These are phyloP conservation scores for Coix lacrymajobi DNA, from an alignment of 176 grass and related monocot genomes.

Conservation along the genomic window DNA sequence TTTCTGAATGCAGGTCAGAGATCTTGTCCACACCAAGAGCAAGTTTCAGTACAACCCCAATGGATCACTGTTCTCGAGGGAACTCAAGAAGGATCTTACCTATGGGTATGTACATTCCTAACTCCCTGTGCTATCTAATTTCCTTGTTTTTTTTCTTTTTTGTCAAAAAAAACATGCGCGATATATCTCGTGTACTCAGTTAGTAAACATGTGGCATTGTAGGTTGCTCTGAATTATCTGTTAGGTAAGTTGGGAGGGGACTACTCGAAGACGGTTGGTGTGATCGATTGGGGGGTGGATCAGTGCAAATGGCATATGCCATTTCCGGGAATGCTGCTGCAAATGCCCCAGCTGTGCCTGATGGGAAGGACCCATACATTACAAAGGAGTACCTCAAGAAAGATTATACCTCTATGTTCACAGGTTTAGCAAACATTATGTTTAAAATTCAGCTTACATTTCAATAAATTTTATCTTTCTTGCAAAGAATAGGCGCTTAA, in stretches of 20 bases:
- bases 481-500: background rate
- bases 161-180: background rate
- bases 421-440: slow-evolving; percentile 24
- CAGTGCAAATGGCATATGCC: slow-evolving; percentile 54
- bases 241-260: slow-evolving; percentile 46
- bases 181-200: background rate
- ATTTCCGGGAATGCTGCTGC: slow-evolving; percentile 31
- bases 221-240: slow-evolving; percentile 58
- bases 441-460: background rate
- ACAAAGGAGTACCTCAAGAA: slow-evolving; percentile 35
- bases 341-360: slow-evolving; percentile 23
- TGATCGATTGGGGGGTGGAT: slow-evolving; percentile 58
- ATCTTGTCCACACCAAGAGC: slow-evolving; percentile 39
- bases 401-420: slow-evolving; percentile 47
- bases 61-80: slow-evolving; percentile 45
- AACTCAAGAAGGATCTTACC: slow-evolving; percentile 53
- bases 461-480: background rate
- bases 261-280: slow-evolving; percentile 37
- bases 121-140: background rate
- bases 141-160: background rate
- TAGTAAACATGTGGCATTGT: background rate
- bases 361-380: slow-evolving; percentile 27
- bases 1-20: slow-evolving; percentile 15
- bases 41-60: slow-evolving; percentile 28
- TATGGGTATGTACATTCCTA: slow-evolving; percentile 30